Evolutionary conservation across 2,329 filamentous ascomycete genomes (phyloP), one percentile per base, ranked within the genome.

Genomic region (Fusarium anthophilum): DNA sequence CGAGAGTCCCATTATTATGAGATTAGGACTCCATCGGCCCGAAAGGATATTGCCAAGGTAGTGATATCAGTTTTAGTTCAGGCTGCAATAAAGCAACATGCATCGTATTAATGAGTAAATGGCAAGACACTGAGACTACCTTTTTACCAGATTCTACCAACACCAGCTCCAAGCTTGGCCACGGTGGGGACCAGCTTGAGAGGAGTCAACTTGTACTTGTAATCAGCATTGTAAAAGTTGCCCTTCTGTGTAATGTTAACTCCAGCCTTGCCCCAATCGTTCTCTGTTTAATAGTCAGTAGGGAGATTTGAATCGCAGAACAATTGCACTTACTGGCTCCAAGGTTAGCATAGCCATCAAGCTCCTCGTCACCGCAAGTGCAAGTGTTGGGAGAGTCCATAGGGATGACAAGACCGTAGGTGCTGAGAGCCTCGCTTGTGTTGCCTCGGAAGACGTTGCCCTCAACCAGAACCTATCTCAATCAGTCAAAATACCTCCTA

Each of bases 401-500:
- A 0, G 88, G 88, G n/a, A 89, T 86, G 4, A 89, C 87, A 0
- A 88, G 80, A 0, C 87, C 87, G 58, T 89, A 88, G 1, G 87
- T 88, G 72, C 83, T 87, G 30, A 89, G 77, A 0, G 88, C 86
- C 69, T 87, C 86, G 20, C 79, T 79, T 1, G 86, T 87, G 58
- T 86, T 82, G 10, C 84, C 84, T 10, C 82, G 78, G 78, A 87
- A 87, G 6, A 85, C 84, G 61, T 87, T 87, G 6, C 82, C 85
- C 69, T 87, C 86, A 9, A 87, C 84, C 8, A 87, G 81, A 1
- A 87, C 82, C 78, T 87, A 1, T 6, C 0, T 2, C 5, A 6
- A 38, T 73, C 4, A 73, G 50, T 6, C 11, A 11, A 12, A 6
- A 8, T 1, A 1, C 8, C 2, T 2, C 3, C 0, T 1, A 2